phyloP scores from a whole-genome alignment of 768 basidiomycete genomes.

The Phlegmacium glaucopus region DNA sequence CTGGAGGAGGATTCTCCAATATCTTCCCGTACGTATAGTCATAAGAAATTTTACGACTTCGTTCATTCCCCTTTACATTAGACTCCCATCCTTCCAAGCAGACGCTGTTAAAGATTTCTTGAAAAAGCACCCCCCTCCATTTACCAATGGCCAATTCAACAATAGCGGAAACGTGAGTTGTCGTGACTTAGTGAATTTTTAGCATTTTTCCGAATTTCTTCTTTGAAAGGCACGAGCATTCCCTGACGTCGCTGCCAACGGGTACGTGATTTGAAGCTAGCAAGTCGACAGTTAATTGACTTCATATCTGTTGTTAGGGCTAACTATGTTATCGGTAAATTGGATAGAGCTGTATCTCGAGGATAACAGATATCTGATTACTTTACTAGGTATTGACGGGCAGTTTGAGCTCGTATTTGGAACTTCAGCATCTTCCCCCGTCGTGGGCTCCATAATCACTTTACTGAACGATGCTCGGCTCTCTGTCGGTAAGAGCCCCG shows the following conservation, averaged over 20 bases:
- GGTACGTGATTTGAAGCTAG: constrained; percentile 20
- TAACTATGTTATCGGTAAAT: constrained; percentile 36
- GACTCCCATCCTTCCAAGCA: constrained; percentile 44
- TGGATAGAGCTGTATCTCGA: neutral
- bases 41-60: neutral
- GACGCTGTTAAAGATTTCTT: constrained; percentile 37
- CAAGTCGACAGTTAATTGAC: neutral
- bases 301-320: constrained; percentile 21
- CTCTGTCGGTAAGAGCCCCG: constrained; percentile 34
- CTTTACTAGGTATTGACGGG: constrained; percentile 30
- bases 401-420: constrained; percentile 41
- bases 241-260: constrained; percentile 50
- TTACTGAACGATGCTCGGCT: constrained; percentile 53
- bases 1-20: constrained; percentile 51
- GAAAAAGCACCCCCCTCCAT: constrained; percentile 32
- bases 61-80: constrained; percentile 8
- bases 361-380: neutral
- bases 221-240: constrained; percentile 43
- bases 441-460: constrained; percentile 46
- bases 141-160: constrained; percentile 39
- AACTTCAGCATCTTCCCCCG: constrained; percentile 48
- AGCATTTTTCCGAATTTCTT: neutral
- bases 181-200: neutral
- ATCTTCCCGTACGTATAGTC: constrained; percentile 30
- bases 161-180: constrained; percentile 34